Conservation (phyloP, 2,329 filamentous ascomycete species). For the Fusarium haematococcum region DNA sequence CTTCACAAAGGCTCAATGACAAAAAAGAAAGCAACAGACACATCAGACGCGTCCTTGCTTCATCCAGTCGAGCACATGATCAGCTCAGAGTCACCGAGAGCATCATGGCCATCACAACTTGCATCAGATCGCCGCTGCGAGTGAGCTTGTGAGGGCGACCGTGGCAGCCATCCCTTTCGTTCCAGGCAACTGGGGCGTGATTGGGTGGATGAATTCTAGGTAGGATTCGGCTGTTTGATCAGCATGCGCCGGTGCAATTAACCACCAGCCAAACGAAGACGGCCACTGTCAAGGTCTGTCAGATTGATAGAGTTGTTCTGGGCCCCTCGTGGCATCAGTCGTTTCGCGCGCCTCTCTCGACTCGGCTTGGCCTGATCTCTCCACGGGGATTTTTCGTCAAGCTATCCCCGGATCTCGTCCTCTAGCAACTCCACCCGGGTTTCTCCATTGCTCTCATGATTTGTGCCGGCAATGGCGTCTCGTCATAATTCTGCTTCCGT, state of each 20-base stretch:
- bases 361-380: not conserved
- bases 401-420: not conserved
- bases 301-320: conserved; percentile 7
- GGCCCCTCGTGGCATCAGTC: conserved; percentile 7
- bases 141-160: conserved; percentile 24
- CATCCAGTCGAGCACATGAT: not conserved
- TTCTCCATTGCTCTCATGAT: not conserved
- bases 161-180: conserved; percentile 15
- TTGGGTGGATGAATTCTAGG: conserved; percentile 24
- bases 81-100: not conserved
- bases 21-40: conserved; percentile 7
- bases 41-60: conserved; percentile 2
- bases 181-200: conserved; percentile 23
- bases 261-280: conserved; percentile 12
- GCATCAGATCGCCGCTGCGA: conserved; percentile 27
- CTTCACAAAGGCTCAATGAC: not conserved
- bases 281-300: not conserved
- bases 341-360: conserved; percentile 3
- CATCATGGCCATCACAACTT: not conserved
- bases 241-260: conserved; percentile 27
- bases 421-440: not conserved
- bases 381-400: conserved; percentile 2
- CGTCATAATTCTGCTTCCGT: conserved; percentile 25
- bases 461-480: conserved; percentile 1
- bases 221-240: conserved; percentile 24